A percentile compares a stretch with the other conserved stretches of the same genome.
Conservation (phyloP, 768 basidiomycete genomes). For the Sistotremastrum suecicum region DNA sequence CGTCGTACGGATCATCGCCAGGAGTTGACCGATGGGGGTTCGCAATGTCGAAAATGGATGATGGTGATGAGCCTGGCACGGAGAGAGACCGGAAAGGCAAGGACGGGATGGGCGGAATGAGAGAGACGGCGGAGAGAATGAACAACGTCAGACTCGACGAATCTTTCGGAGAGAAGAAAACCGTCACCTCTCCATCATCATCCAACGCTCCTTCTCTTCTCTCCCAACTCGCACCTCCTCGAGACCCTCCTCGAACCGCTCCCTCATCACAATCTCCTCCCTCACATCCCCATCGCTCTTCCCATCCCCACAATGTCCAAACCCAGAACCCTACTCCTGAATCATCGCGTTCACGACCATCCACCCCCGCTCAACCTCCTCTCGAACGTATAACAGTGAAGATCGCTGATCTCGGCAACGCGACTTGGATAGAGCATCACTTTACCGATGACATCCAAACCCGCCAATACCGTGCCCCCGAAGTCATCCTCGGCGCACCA, state of each 20-base stretch:
- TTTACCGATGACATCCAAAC: conserved; percentile 99
- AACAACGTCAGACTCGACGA: conserved; percentile 31
- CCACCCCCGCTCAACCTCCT: conserved; percentile 12
- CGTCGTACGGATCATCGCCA: conserved; percentile 54
- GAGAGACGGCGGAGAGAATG: conserved; percentile 34
- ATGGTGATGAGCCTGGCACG: conserved; percentile 16
- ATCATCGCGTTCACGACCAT: not conserved
- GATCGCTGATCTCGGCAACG: conserved; percentile 96
- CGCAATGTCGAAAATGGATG: conserved; percentile 83
- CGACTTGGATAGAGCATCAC: conserved; percentile 87
- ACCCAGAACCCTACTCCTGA: not conserved
- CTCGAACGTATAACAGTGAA: conserved; percentile 85
- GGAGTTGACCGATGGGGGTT: conserved; percentile 68
- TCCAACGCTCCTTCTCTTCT: conserved; percentile 53
- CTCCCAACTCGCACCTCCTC: conserved; percentile 48
- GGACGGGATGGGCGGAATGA: conserved; percentile 21
- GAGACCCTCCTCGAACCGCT: conserved; percentile 7
- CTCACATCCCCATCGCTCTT: conserved; percentile 2
- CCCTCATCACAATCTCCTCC: conserved; percentile 16
- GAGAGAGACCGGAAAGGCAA: conserved; percentile 15
- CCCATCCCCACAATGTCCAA: conserved; percentile 6
- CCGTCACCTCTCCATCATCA: conserved; percentile 21
- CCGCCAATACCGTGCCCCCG: conserved; percentile 91
- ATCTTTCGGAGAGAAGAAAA: conserved; percentile 24
- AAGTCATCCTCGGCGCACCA: conserved; percentile 90